Evolutionary conservation across 2,329 filamentous ascomycete species (phyloP), one percentile per base, ranked within the genome.

Genomic region (Clarireedia sp.): DNA sequence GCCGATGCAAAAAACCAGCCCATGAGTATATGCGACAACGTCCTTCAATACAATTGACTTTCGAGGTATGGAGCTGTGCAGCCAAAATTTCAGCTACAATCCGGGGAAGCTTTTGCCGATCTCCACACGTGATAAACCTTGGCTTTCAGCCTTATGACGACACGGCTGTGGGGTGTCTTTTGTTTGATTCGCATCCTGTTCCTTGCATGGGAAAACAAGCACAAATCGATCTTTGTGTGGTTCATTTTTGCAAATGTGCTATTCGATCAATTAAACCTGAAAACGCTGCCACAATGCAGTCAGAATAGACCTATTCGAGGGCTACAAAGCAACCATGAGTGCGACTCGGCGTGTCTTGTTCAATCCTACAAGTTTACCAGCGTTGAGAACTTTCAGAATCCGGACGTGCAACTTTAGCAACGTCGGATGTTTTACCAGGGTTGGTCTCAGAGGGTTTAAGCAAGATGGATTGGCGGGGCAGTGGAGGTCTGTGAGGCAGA

Each of bases 1-100:
- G 63, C 29, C 24, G 72, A 41, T 57, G 77, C 73, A 79, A 80
- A 85, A 59, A 83, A 72, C 82, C 82, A 85, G 61, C 80, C 81
- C 82, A 85, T 59, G 54, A 72, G 63, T 60, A 41, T 48, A 36
- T 51, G 38, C 16, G 54, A 33, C 24, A 50, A 47, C 51, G 56
- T 54, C 53, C 48, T 51, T 53, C 60, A 51, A 58, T 45, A 26
- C 21, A 33, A 36, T 47, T 54, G 33, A 36, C 50, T 29, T 50
- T 55, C 24, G 33, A 54, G 57, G 51, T 55, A 36, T 54, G 56
- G 59, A 44, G 33, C 33, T 24, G 16, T 16, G n/a, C n/a, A 14
- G 29, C 38, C 37, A 43, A 50, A 54, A 50, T 36, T 54, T 26
- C 8, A 19, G 9, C 14, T 21, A n/a, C 46, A 52, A 45, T 44